Percentiles rank a stretch among this genome's conserved stretches.
Evolutionary conservation across 176 grass and related monocot genomes (phyloP).

Genomic region (Paspalum notatum): DNA sequence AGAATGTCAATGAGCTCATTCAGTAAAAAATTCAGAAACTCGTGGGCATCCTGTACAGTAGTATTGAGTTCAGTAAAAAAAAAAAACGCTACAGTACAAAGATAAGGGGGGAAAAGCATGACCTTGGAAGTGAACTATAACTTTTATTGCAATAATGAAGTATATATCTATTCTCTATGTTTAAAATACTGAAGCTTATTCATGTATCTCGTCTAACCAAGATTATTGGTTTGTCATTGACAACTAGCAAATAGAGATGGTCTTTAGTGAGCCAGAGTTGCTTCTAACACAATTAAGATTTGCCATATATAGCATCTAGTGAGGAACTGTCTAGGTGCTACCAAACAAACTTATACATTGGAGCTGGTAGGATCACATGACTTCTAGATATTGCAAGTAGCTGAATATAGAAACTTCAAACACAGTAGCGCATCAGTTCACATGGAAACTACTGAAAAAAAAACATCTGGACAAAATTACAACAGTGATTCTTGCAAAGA

Average conservation of each 20-base stretch:
- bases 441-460: not conserved
- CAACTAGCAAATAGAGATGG: slow-evolving; percentile 17
- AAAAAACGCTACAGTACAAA: slow-evolving; percentile 1
- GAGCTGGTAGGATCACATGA: not conserved
- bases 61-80: slow-evolving; percentile 1
- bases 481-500: not conserved
- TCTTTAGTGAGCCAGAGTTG: not conserved
- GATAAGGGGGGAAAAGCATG: not conserved
- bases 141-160: not conserved
- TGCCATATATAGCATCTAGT: not conserved
- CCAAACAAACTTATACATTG: not conserved
- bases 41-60: slow-evolving; percentile 91
- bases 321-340: not conserved
- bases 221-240: not conserved
- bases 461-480: not conserved
- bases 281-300: not conserved
- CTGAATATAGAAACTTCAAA: slow-evolving; percentile 1
- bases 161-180: not conserved
- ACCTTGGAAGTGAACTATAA: not conserved
- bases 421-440: not conserved
- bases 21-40: slow-evolving; percentile 94
- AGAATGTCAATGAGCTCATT: slow-evolving; percentile 99
- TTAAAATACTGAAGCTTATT: slow-evolving; percentile 1
- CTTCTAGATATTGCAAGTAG: not conserved
- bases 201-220: not conserved